phyloP scores from a whole-genome alignment of 2,329 filamentous ascomycete genomes.

The Podosphaera fusca region DNA sequence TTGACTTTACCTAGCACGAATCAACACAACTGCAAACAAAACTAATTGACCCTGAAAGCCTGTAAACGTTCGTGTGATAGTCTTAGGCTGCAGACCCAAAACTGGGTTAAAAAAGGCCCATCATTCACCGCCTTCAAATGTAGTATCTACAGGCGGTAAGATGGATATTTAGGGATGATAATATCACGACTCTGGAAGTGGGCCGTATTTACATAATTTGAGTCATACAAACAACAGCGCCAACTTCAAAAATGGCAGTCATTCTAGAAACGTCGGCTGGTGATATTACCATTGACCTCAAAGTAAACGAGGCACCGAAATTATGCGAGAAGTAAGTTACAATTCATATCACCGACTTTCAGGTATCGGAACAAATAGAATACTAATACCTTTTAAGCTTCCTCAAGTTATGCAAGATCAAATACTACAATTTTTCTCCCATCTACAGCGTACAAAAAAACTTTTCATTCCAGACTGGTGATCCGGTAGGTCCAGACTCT shows the following conservation, averaged over 20 bases:
- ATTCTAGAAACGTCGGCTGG: slow-evolving; percentile 80
- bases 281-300: slow-evolving; percentile 83
- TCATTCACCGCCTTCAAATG: too few species aligned
- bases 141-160: too few species aligned
- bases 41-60: too few species aligned
- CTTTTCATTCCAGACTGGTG: slow-evolving; percentile 91
- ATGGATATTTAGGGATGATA: too few species aligned
- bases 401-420: slow-evolving; percentile 93
- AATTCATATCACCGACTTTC: slow-evolving; percentile 5
- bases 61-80: too few species aligned
- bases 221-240: too few species aligned
- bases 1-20: too few species aligned
- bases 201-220: too few species aligned
- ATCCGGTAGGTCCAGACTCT: slow-evolving; percentile 71
- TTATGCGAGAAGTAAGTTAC: slow-evolving; percentile 80
- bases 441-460: slow-evolving; percentile 80
- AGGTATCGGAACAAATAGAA: slow-evolving; percentile 27
- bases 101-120: too few species aligned
- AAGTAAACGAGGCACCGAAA: slow-evolving; percentile 72
- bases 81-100: too few species aligned
- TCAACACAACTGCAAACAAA: too few species aligned
- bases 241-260: slow-evolving; percentile 21
- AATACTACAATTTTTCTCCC: slow-evolving; percentile 96
- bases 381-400: slow-evolving; percentile 46
- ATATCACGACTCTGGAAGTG: too few species aligned